Conservation (phyloP, 257 asterid genomes). For the Lavandula angustifolia region DNA sequence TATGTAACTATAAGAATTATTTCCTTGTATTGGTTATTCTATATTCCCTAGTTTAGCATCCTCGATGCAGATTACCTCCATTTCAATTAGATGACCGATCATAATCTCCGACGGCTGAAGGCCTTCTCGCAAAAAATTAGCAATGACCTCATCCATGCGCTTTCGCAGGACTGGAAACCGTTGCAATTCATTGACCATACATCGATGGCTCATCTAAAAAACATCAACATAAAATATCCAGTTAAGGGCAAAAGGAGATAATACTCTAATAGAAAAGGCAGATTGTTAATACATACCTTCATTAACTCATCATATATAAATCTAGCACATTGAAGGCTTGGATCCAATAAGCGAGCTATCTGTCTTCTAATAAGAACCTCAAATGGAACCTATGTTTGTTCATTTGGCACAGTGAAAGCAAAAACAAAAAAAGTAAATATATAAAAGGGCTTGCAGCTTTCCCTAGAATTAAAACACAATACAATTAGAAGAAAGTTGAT, state of each 20-base stretch:
- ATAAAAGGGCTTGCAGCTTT: slow-evolving; percentile 15
- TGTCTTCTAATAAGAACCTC: slow-evolving; percentile 90
- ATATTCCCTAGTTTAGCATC: too few relatives aligned
- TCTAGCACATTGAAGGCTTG: slow-evolving; percentile 95
- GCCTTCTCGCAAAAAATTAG: slow-evolving; percentile 77
- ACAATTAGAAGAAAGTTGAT: slow-evolving; percentile 9
- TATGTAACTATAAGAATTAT: too few relatives aligned
- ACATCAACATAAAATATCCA: slow-evolving; percentile 14
- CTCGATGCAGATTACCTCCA: slow-evolving; percentile 57
- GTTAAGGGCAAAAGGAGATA: slow-evolving; percentile 17
- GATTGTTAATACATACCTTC: slow-evolving; percentile 48
- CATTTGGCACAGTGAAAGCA: slow-evolving; percentile 17
- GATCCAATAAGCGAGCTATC: slow-evolving; percentile 88
- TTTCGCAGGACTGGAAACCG: slow-evolving; percentile 78
- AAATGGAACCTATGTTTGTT: slow-evolving; percentile 73
- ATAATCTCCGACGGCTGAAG: slow-evolving; percentile 82
- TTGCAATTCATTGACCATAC: slow-evolving; percentile 79
- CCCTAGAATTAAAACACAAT: slow-evolving; percentile 6
- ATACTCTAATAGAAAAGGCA: not conserved
- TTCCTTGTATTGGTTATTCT: too few relatives aligned
- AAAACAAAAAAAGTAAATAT: slow-evolving; percentile 21
- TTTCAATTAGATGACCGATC: slow-evolving; percentile 83
- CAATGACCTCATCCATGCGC: slow-evolving; percentile 76
- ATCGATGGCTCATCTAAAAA: slow-evolving; percentile 81
- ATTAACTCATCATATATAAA: slow-evolving; percentile 91